These are phyloP conservation scores for Volvox carteri DNA, from an alignment of 163 green algal genomes.

Conservation along the genomic window DNA sequence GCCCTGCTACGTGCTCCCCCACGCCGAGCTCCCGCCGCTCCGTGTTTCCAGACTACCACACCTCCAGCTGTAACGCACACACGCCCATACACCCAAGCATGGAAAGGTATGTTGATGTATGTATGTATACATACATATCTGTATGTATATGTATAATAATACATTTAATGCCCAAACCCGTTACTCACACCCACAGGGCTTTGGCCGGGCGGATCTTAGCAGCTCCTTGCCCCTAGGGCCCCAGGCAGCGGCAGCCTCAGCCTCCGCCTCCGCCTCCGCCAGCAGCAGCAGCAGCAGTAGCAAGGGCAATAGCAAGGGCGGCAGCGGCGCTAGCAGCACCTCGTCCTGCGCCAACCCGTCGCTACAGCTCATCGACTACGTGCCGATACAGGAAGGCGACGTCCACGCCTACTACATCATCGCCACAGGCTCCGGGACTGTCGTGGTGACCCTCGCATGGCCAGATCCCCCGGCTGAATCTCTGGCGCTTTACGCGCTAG, in stretches of 20 bases:
- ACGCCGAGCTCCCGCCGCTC: too few species aligned
- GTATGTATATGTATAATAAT: too few species aligned
- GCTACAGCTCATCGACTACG: slow-evolving; percentile 27
- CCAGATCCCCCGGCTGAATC: slow-evolving; percentile 3
- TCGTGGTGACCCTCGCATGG: slow-evolving; percentile 34
- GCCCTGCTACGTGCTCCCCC: too few species aligned
- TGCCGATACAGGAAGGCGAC: neutral
- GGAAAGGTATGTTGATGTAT: too few species aligned
- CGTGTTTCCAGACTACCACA: too few species aligned
- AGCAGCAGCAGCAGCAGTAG: too few species aligned
- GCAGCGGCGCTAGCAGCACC: neutral
- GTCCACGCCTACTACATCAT: slow-evolving; percentile 19
- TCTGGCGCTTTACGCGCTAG: neutral
- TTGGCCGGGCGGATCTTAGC: slow-evolving; percentile 25
- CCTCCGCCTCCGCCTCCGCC: neutral
- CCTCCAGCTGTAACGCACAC: too few species aligned
- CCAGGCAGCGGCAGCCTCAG: neutral
- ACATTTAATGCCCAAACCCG: too few species aligned
- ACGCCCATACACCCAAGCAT: too few species aligned
- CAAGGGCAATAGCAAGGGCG: too few species aligned
- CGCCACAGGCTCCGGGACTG: neutral
- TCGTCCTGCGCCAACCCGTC: neutral
- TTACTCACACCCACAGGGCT: slow-evolving; percentile 21
- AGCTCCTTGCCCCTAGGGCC: slow-evolving; percentile 10
- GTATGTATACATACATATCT: too few species aligned